phyloP scores from a whole-genome alignment of 1,139 yeast genomes.

The Spathaspora sp. region DNA sequence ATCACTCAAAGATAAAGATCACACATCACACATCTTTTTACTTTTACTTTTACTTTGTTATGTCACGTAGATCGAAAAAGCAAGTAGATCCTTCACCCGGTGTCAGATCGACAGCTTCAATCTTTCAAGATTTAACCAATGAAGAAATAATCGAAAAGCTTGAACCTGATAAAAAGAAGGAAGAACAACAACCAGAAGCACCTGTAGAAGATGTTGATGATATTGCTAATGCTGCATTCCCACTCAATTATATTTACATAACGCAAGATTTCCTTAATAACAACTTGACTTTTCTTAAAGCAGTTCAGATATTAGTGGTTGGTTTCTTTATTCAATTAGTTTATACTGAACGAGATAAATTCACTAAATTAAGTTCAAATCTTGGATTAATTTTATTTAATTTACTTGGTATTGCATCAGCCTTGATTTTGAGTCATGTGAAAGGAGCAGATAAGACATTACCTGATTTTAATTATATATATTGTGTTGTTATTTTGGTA shows the following conservation, averaged over 20 bases:
- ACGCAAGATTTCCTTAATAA: conserved; percentile 43
- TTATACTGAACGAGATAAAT: conserved; percentile 21
- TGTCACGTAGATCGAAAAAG: no score
- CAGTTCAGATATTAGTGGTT: conserved; percentile 34
- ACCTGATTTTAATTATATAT: conserved; percentile 43
- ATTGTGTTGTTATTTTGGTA: conserved; percentile 35
- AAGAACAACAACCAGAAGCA: not conserved
- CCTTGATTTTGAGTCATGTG: conserved; percentile 29
- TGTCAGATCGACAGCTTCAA: conserved; percentile 21
- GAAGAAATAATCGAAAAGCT: conserved; percentile 6
- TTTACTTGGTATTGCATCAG: conserved; percentile 32
- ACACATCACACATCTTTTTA: no score
- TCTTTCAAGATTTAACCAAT: conserved; percentile 19
- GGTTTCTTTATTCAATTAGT: conserved; percentile 32
- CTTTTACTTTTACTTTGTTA: no score
- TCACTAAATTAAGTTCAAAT: conserved; percentile 19
- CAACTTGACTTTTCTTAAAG: conserved; percentile 28
- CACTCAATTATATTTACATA: conserved; percentile 29
- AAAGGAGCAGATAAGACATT: conserved; percentile 19
- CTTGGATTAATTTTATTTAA: conserved; percentile 35
- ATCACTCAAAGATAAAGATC: no score
- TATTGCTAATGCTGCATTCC: conserved; percentile 20
- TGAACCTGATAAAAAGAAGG: conserved; percentile 1
- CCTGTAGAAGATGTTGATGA: conserved; percentile 6
- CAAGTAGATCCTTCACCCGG: not conserved